Evolutionary conservation across 257 asterid genomes (phyloP), one percentile per base, ranked within the genome.

Genomic region (Ligustrum vulgare): DNA sequence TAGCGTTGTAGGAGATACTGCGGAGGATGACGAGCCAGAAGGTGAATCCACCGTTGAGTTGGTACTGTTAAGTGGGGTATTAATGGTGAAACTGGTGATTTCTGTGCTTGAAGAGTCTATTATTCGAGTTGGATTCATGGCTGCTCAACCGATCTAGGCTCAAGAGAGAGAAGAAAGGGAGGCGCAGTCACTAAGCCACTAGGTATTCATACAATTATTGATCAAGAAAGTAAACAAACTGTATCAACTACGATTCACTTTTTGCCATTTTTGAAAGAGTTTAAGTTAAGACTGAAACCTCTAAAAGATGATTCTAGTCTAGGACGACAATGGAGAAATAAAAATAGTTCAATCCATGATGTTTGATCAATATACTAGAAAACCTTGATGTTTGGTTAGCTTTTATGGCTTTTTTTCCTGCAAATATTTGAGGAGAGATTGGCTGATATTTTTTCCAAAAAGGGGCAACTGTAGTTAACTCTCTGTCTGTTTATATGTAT

Each of bases 121-220:
- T 84, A 85, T 87, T 74, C 84, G 96, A 66, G 82, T 76, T 15
- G 90, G 86, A 51, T 91, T 89, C 97, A 89, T 90, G n/a, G 34
- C 3, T n/a, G 22, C 22, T 45, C 13, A 11, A 6, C 39, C 32
- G 34, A 8, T 67, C 13, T 36, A 8, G 41, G 23, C 11, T 35
- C 34, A 31, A 47, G 22, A 32, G 70, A 56, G 49, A 35, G 43
- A 47, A 45, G 56, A 79, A 62, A 34, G 13, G 47, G 22, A 1
- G 56, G 8, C 70, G 56, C 33, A 67, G 76, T 72, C 70, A 69
- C 71, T 18, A 37, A 20, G 49, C 39, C 25, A 4, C 68, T 81
- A 84, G 80, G 84, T 80, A 22, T 22, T 28, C 8, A 67, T 58
- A 28, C 22, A 75, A 67, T 76, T 78, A 31, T 76, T 56, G 80